phyloP scores from a whole-genome alignment of 129 eudicot genomes.

The Dittrichia graveolens region DNA sequence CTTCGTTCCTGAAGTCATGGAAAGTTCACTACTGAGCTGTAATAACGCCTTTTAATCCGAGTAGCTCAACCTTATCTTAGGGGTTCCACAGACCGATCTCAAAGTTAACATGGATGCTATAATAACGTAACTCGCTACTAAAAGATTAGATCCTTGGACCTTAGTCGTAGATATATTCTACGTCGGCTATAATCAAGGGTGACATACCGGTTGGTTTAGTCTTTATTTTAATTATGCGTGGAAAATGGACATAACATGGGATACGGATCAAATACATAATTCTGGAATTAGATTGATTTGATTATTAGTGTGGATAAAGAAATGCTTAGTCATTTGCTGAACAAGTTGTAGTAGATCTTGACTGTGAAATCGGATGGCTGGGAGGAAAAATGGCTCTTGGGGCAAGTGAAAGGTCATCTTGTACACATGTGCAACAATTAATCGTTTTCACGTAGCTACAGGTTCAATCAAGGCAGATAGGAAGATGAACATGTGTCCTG shows the following conservation, averaged over 20 bases:
- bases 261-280: slow-evolving; percentile 16
- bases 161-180: no score
- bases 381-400: slow-evolving; percentile 39
- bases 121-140: no score
- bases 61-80: no score
- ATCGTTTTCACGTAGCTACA: slow-evolving; percentile 34
- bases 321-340: slow-evolving; percentile 1
- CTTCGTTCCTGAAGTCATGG: slow-evolving; percentile 31
- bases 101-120: no score
- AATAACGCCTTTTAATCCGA: not conserved
- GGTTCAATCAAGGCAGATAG: slow-evolving; percentile 34
- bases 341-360: slow-evolving; percentile 1
- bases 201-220: not conserved
- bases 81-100: no score
- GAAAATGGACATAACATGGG: slow-evolving; percentile 18
- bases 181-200: no score
- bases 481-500: slow-evolving; percentile 33
- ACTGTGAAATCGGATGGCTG: slow-evolving; percentile 33
- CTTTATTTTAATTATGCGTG: not conserved
- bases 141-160: no score
- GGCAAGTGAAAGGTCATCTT: slow-evolving; percentile 27
- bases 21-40: not conserved
- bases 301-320: not conserved
- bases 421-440: slow-evolving; percentile 26
- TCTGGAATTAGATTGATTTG: slow-evolving; percentile 10